Evolutionary conservation across 2,329 filamentous ascomycete genomes (phyloP).

Genomic region (Cladorrhinum sp.): DNA sequence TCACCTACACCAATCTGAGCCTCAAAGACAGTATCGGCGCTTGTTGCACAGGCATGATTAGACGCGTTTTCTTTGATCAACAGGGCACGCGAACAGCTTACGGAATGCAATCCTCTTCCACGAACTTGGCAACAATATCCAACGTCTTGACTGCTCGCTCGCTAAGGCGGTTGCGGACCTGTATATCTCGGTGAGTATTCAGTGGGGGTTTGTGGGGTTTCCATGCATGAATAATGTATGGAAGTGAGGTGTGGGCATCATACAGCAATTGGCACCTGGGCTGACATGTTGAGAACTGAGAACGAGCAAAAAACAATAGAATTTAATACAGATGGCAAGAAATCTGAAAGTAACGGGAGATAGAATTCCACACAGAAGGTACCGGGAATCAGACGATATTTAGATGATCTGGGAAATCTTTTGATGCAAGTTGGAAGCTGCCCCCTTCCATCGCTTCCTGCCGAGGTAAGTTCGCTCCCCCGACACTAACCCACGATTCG

Average conservation of each 20-base stretch:
- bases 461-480: conserved; percentile 1
- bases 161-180: conserved; percentile 60
- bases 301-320: not conserved
- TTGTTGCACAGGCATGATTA: conserved; percentile 37
- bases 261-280: conserved; percentile 46
- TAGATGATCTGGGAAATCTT: not conserved
- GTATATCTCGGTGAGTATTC: conserved; percentile 10
- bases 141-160: conserved; percentile 80
- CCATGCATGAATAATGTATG: not conserved
- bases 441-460: conserved; percentile 2
- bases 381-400: not conserved
- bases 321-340: not conserved
- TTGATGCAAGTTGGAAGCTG: not conserved
- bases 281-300: conserved; percentile 37
- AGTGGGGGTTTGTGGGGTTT: not conserved
- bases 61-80: not conserved
- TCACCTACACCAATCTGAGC: conserved; percentile 77
- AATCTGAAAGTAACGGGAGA: not conserved
- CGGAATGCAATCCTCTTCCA: conserved; percentile 92
- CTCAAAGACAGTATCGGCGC: conserved; percentile 73
- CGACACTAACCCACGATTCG: not conserved
- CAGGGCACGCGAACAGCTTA: conserved; percentile 37
- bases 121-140: conserved; percentile 89
- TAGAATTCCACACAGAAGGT: not conserved
- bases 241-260: conserved; percentile 20